These are phyloP conservation scores for Xylaria sp. DNA, from an alignment of 2,329 filamentous ascomycete genomes.

Conservation along the genomic window DNA sequence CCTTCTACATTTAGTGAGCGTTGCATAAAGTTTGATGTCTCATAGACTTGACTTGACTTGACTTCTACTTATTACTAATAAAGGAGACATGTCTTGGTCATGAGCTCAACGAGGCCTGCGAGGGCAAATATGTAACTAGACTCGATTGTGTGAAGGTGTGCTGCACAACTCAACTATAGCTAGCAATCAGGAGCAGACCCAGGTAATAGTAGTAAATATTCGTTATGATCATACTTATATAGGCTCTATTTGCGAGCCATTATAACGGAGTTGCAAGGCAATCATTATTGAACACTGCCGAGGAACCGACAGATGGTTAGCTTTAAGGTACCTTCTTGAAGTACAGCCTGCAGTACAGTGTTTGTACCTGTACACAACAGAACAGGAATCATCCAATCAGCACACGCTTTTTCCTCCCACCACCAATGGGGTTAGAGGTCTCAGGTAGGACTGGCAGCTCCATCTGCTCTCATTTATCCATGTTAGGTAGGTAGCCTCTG, in stretches of 20 bases:
- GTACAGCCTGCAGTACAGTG: no score
- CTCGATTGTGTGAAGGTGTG: background rate
- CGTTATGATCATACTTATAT: no score
- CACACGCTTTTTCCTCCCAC: background rate
- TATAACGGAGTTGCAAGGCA: no score
- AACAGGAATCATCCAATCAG: conserved; percentile 13
- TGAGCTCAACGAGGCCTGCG: background rate
- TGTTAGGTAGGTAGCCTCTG: conserved; percentile 5
- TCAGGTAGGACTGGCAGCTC: background rate
- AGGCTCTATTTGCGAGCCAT: no score
- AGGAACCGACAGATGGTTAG: no score
- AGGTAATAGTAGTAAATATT: background rate
- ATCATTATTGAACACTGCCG: no score
- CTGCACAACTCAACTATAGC: background rate
- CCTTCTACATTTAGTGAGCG: background rate
- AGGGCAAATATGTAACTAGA: background rate
- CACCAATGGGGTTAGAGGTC: background rate
- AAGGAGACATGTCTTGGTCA: background rate
- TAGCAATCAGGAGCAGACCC: background rate
- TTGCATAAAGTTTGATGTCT: background rate
- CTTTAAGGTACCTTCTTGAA: no score
- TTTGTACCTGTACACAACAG: background rate
- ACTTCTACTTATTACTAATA: background rate
- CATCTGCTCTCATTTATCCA: conserved; percentile 8
- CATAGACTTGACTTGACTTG: background rate